Conservation (phyloP, 345 rosid genomes). For the Dimocarpus longan region DNA sequence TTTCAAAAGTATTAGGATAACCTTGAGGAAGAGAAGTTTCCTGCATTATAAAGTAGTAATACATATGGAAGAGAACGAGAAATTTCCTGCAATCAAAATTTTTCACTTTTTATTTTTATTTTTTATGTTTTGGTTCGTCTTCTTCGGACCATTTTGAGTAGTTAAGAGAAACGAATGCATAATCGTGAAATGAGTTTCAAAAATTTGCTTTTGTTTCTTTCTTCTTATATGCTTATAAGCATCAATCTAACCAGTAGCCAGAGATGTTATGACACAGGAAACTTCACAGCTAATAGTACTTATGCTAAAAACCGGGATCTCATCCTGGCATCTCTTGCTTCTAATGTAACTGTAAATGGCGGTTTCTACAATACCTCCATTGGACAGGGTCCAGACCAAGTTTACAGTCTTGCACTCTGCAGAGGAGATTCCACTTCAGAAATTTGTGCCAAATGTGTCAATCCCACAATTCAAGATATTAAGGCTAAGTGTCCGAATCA, state of each 20-base stretch:
- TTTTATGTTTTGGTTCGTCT: too few relatives aligned
- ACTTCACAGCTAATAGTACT: slow-evolving; percentile 21
- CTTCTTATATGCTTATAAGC: background rate
- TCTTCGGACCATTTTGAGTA: too few relatives aligned
- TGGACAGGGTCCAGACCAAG: slow-evolving; percentile 22
- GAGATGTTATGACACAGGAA: background rate
- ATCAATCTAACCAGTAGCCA: background rate
- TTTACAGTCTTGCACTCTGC: slow-evolving; percentile 39
- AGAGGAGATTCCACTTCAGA: slow-evolving; percentile 33
- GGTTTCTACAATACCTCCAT: slow-evolving; percentile 30
- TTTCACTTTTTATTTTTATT: too few relatives aligned
- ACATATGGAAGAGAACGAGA: too few relatives aligned
- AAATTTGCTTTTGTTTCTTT: background rate
- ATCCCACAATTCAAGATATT: slow-evolving; percentile 16
- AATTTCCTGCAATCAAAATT: too few relatives aligned
- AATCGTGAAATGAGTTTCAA: background rate
- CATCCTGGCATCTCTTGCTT: slow-evolving; percentile 28
- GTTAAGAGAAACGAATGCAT: background rate
- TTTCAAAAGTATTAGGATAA: too few relatives aligned
- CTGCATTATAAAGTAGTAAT: too few relatives aligned
- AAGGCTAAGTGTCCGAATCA: slow-evolving; percentile 28
- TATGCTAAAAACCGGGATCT: slow-evolving; percentile 25
- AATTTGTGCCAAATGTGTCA: slow-evolving; percentile 35
- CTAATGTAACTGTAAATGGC: background rate
- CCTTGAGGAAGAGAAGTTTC: too few relatives aligned